phyloP scores from a whole-genome alignment of 805 yeast genomes.

The Pichia thaimueangensis region DNA sequence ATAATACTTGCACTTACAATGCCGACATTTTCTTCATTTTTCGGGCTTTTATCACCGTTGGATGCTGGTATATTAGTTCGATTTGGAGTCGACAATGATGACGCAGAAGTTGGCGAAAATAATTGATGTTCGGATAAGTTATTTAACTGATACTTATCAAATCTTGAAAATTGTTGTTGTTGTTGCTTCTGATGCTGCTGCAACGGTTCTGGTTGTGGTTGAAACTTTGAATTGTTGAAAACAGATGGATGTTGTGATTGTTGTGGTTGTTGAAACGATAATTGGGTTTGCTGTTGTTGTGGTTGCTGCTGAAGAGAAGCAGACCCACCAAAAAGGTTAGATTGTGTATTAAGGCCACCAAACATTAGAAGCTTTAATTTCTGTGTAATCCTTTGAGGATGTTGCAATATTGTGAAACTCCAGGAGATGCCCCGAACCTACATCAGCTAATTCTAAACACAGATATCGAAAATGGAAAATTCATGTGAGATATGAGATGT shows the following conservation, averaged over 20 bases:
- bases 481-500: no score
- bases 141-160: slow-evolving; percentile 18
- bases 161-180: slow-evolving; percentile 15
- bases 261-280: background rate
- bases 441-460: no score
- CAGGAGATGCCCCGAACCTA: no score
- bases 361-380: no score
- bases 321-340: no score
- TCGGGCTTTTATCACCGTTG: background rate
- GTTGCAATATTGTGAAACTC: no score
- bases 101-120: background rate
- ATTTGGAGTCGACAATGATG: no score
- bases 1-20: slow-evolving; percentile 15
- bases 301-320: background rate
- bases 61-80: background rate
- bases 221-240: background rate
- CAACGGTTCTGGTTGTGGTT: background rate
- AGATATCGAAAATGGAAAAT: background rate
- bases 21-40: no score
- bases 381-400: no score
- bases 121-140: background rate
- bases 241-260: slow-evolving; percentile 6
- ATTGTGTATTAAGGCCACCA: no score
- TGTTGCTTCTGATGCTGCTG: slow-evolving; percentile 12
- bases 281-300: background rate